A percentile compares a stretch with the other conserved stretches of the same genome.
Conservation (phyloP, 2,329 filamentous ascomycete genomes). For the Fusarium siculi region DNA sequence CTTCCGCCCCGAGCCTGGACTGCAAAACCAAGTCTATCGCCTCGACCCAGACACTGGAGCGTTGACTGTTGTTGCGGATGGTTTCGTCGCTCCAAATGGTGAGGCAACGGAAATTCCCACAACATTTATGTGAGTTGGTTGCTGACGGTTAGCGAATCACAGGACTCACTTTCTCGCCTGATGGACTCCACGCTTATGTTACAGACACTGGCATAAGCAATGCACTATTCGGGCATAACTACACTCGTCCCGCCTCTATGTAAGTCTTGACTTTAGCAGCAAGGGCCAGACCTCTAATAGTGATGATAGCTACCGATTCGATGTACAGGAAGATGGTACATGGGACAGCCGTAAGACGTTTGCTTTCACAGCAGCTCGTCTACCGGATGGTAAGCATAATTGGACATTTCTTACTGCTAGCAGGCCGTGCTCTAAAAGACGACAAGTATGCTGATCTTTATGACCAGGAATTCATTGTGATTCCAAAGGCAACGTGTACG, state of each 20-base stretch:
- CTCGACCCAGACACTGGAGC: slow-evolving; percentile 61
- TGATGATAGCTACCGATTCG: slow-evolving; percentile 55
- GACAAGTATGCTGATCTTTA: not conserved
- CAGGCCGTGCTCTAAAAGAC: too few relatives aligned
- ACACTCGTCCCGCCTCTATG: slow-evolving; percentile 58
- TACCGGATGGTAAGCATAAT: slow-evolving; percentile 64
- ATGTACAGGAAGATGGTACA: slow-evolving; percentile 58
- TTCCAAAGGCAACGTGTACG: slow-evolving; percentile 64
- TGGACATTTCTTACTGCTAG: not conserved
- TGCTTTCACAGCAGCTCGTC: slow-evolving; percentile 62
- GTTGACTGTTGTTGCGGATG: slow-evolving; percentile 67
- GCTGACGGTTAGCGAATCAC: not conserved
- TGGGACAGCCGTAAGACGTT: slow-evolving; percentile 63
- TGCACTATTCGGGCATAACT: slow-evolving; percentile 56
- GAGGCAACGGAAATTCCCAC: not conserved
- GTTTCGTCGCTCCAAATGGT: slow-evolving; percentile 66
- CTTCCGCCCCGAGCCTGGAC: slow-evolving; percentile 63
- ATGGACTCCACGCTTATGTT: slow-evolving; percentile 63
- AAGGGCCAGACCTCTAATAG: not conserved
- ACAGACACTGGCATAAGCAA: slow-evolving; percentile 63
- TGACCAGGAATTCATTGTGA: slow-evolving; percentile 64
- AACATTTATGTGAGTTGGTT: fast-evolving
- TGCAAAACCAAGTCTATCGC: slow-evolving; percentile 69
- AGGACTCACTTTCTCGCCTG: slow-evolving; percentile 66
- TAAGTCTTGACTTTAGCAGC: slow-evolving; percentile 42